Base-by-base conservation (phyloP, 331 rosid genomes). In the Pyracantha coccinea region DNA sequence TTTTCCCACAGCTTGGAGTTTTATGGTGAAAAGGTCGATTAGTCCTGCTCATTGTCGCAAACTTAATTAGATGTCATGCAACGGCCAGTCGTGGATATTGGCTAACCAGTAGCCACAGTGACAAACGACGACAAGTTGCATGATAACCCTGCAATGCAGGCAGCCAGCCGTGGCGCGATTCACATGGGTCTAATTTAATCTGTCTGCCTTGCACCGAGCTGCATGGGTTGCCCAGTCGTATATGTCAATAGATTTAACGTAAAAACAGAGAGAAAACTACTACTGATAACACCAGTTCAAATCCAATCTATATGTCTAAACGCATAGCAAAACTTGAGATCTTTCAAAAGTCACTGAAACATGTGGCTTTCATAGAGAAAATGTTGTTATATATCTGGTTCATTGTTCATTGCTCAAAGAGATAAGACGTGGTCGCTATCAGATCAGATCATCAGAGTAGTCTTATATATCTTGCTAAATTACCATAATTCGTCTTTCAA, bases 21-120 rank as follows among this genome's bases (percentile, higher is more conserved):
- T 41, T 60, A n/a, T 73, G 77, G 77, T 73, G 69, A 59, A 73
- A 73, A 19, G 9, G 35, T 32, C 53, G 70, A 5, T 3, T 21
- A n/a, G 62, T 71, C 53, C 16, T 17, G 2, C 45, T 63, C 68
- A 28, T 8, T 64, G 68, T 64, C 68, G 24, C 68, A 15, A 29
- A 64, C 41, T 7, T 64, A 9, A 64, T 64, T 57, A 50, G 2
- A 50, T 6, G 55, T 17, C 54, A 50, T 6, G 55, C 55, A 17
- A 20, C 21, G 19, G 8, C 55, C 55, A 17, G 21, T 50, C 55
- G 9, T 50, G 55, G 55, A 19, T 50, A 6, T 50, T 50, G 55
- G 20, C 55, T 16, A 50, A 17, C 55, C 55, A 50, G 55, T 16
- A 50, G 55, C 55, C 55, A 50, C 55, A 50, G 55, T 16, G 55